Evolutionary conservation across 257 asterid genomes (phyloP), one percentile per base, ranked within the genome.

Genomic region (Petunia axillaris): DNA sequence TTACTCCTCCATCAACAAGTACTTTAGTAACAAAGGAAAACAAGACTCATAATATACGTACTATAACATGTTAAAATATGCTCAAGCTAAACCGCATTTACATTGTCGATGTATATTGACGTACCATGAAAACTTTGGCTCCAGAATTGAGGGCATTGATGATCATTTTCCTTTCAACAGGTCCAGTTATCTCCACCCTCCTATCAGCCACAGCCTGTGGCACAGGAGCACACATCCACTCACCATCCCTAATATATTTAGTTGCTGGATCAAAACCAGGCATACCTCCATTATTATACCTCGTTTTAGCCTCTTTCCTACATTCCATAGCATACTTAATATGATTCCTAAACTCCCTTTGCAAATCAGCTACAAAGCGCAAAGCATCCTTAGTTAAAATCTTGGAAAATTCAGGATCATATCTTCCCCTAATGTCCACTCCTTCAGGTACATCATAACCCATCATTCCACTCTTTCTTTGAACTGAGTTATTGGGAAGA

Each of bases 121-220:
- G 64, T 64, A 95, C 98, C 99, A 96, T 96, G 88, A 96, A 96
- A 62, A 96, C 98, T 81, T 96, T 94, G 83, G 98, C 98, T 0
- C 98, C 98, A 15, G 98, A 96, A 66, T 96, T 96, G 85, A 96
- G 98, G 0, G 99, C 99, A 82, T 96, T 96, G 82, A 96, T 96
- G 86, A 94, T 65, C 99, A 96, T 94, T 84, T 96, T 96, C 91
- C 99, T 80, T 88, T 91, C 99, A 0, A 92, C 98, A 0, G 99
- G 99, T 0, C 99, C 99, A 11, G 99, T 96, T 53, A 96, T 96
- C 85, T 96, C 99, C 76, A 96, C 99, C 83, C 94, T 86, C 80
- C 99, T 85, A 77, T 94, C 99, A n/a, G 96, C 98, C 58, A 94
- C 92, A 0, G 94, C 92, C 0, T 89, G 89, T 0, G 97, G 98